phyloP scores from a whole-genome alignment of 2,329 filamentous ascomycete genomes.

The Chrysosporium queenslandicum region DNA sequence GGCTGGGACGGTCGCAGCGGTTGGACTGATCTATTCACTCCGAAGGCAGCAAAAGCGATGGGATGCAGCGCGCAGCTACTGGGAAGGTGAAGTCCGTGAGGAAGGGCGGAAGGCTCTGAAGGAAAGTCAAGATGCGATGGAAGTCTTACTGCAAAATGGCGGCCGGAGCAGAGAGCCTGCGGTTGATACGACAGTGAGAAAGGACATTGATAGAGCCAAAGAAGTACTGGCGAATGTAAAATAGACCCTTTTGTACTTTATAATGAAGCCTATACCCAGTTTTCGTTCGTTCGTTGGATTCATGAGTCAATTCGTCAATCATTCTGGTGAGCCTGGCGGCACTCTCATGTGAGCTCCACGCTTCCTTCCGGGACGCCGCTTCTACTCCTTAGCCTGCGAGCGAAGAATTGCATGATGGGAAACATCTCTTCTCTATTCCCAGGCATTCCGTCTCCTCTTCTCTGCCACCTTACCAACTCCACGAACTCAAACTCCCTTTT shows the following conservation, averaged over 20 bases:
- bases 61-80: constrained; percentile 44
- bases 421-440: constrained; percentile 71
- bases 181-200: constrained; percentile 34
- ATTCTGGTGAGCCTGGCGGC: neutral
- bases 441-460: constrained; percentile 75
- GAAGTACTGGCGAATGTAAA: constrained; percentile 37
- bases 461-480: constrained; percentile 58
- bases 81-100: constrained; percentile 46
- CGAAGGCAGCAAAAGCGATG: constrained; percentile 50
- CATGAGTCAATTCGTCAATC: neutral
- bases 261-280: neutral
- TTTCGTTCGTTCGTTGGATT: neutral
- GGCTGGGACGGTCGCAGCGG: constrained; percentile 48
- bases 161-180: constrained; percentile 31
- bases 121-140: constrained; percentile 44
- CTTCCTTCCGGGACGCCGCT: constrained; percentile 39
- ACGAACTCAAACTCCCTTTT: constrained; percentile 58
- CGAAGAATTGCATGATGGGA: constrained; percentile 73
- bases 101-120: constrained; percentile 48
- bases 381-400: constrained; percentile 34
- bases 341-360: constrained; percentile 32
- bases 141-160: constrained; percentile 38
- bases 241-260: constrained; percentile 12
- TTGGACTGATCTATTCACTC: constrained; percentile 49
- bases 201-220: constrained; percentile 39